A percentile compares a stretch with the other conserved stretches of the same genome.
phyloP scores from a whole-genome alignment of 192 early-diverging fungal genomes.

The Linnemannia hyalina region DNA sequence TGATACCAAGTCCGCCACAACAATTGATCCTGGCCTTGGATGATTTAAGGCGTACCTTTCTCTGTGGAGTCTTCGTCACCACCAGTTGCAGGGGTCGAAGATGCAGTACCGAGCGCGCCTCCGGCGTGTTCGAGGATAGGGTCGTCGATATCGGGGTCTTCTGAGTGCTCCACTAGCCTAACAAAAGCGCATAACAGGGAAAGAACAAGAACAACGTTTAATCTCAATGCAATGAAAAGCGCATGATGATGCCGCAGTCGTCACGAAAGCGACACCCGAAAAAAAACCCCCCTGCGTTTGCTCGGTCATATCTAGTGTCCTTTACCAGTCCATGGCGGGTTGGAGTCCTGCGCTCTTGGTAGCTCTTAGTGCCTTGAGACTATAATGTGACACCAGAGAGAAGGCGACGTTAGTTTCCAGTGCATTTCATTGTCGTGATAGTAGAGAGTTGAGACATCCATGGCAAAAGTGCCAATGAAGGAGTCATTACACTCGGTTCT shows the following conservation, averaged over 20 bases:
- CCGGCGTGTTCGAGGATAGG: constrained; percentile 58
- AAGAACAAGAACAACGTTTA: neutral
- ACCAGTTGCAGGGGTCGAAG: constrained; percentile 19
- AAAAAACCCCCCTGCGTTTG: neutral
- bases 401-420: neutral
- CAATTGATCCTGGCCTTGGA: too few species aligned
- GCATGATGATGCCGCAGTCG: neutral
- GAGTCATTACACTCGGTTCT: constrained; percentile 66
- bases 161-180: constrained; percentile 79
- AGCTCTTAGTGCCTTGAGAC: constrained; percentile 70
- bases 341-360: constrained; percentile 85
- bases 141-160: constrained; percentile 77
- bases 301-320: neutral
- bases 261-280: neutral
- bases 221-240: neutral
- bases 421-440: neutral
- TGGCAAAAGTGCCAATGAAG: neutral
- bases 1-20: too few species aligned
- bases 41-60: constrained; percentile 14
- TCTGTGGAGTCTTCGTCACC: constrained; percentile 46
- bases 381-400: neutral
- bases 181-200: neutral
- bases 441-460: neutral
- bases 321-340: constrained; percentile 89
- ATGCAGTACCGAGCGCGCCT: constrained; percentile 35